Base-by-base conservation (phyloP, 2,329 filamentous ascomycete species). In the Botryosphaeria agaves region DNA sequence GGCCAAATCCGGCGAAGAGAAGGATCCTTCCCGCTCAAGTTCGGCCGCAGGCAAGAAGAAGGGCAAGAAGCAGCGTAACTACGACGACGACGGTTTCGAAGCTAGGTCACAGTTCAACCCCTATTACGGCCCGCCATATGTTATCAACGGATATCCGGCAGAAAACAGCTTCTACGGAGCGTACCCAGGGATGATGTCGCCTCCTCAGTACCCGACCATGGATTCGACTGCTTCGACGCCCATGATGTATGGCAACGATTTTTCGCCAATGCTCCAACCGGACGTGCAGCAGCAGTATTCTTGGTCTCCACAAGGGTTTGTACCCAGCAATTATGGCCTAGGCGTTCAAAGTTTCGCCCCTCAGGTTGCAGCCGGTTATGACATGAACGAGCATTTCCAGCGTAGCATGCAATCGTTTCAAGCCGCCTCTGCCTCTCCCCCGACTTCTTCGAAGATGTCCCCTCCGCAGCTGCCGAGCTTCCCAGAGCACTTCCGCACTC, bases 1-100 rank as follows among this genome's bases (percentile, higher is more conserved):
- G n/a, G n/a, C n/a, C n/a, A 76, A 73, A 35, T 72, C 65, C 14
- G 73, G 79, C 28, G 77, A 77, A 33, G 72, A 74, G 24, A 78
- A 76, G 40, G 79, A 79, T 35, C 65, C 84, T 40, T 95, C 87
- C 14, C 71, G 85, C 28, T 81, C 85, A 14, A 94, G 84, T 51
- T 94, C 87, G 4, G 71, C 80, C 5, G 82, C 77, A 26, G 79
- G 78, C 15, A 87, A 80, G 48, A 77, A 77, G 38, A 79, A 70
- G 47, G 65, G 67, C 26, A 75, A 72, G 39, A 65, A 74, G 39
- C 72, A 73, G 34, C 56, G 60, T 27, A 82, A 82, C 44, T 60
- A 60, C 31, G 65, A 66, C 33, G 65, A 69, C 38, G 70, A 76
- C 45, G 69, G 62, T 28, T 76, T 76, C 61, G 80, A 69, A 57